These are phyloP conservation scores for Phytophthora capsici DNA, from an alignment of 352 stramenopile genomes.

Conservation along the genomic window DNA sequence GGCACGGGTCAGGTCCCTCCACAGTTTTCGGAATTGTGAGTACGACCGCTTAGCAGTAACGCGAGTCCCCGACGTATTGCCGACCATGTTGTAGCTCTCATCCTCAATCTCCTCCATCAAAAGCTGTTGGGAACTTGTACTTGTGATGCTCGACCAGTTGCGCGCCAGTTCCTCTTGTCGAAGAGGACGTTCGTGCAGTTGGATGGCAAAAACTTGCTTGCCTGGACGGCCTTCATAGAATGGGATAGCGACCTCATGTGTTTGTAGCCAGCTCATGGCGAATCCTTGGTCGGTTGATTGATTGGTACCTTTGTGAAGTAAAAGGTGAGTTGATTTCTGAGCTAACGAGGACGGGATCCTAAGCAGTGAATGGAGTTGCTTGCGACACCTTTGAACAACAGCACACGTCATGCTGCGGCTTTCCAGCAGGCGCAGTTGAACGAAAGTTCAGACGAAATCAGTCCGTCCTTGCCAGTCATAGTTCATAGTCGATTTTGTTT, in stretches of 20 bases:
- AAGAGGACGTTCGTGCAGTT: slow-evolving; percentile 40
- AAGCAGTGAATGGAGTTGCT: background rate
- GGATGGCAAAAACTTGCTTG: slow-evolving; percentile 58
- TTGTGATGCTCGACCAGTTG: slow-evolving; percentile 40
- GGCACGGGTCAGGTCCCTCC: slow-evolving; percentile 52
- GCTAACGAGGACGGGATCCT: slow-evolving; percentile 2
- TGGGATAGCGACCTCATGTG: slow-evolving; percentile 51
- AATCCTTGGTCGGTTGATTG: background rate
- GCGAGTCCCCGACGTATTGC: slow-evolving; percentile 13
- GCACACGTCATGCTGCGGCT: slow-evolving; percentile 22
- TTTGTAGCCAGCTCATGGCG: slow-evolving; percentile 66
- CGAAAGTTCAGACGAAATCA: slow-evolving; percentile 9
- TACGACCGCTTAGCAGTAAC: slow-evolving; percentile 55
- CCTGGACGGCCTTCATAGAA: slow-evolving; percentile 48
- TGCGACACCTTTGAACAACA: slow-evolving; percentile 12
- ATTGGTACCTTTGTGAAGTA: slow-evolving; percentile 19
- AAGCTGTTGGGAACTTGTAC: slow-evolving; percentile 33
- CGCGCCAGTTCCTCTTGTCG: slow-evolving; percentile 35
- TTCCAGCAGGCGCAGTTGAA: slow-evolving; percentile 21
- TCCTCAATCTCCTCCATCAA: slow-evolving; percentile 22
- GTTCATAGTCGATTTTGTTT: slow-evolving; percentile 15
- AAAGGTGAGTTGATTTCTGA: slow-evolving; percentile 37
- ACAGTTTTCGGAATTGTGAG: slow-evolving; percentile 67
- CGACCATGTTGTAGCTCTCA: slow-evolving; percentile 16
- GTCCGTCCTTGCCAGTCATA: slow-evolving; percentile 20